Percentiles rank a stretch among this genome's conserved stretches.
Conservation (phyloP, 345 rosid genomes). For the Gossypium rotundifolium region DNA sequence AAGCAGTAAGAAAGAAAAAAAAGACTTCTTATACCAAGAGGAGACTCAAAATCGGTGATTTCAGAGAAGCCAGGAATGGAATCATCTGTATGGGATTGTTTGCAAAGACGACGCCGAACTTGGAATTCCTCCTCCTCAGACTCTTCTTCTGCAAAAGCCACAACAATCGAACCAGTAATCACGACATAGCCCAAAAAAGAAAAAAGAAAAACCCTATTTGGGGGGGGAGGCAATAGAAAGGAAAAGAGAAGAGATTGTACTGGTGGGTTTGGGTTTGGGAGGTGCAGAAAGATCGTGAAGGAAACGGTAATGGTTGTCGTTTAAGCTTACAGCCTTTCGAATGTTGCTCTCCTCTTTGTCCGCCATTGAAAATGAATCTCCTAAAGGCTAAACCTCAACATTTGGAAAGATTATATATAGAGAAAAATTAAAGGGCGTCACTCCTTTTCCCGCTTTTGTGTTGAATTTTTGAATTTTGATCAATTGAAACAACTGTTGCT, state of each 20-base stretch:
- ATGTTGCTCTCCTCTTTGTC: constrained; percentile 29
- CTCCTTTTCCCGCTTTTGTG: constrained; percentile 1
- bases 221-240: not conserved
- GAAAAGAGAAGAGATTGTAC: constrained; percentile 13
- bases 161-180: not conserved
- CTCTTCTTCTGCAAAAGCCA: constrained; percentile 25
- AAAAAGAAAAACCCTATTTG: not conserved
- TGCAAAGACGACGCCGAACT: constrained; percentile 35
- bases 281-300: constrained; percentile 71
- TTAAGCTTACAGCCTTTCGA: constrained; percentile 66
- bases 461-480: not conserved
- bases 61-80: constrained; percentile 29
- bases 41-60: constrained; percentile 56
- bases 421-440: not conserved
- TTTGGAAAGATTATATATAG: not conserved
- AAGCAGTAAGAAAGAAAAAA: not conserved
- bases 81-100: constrained; percentile 20
- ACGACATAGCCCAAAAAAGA: not conserved
- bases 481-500: no score
- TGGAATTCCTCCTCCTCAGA: constrained; percentile 21
- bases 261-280: constrained; percentile 27
- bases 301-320: constrained; percentile 75
- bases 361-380: constrained; percentile 31
- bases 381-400: not conserved
- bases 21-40: constrained; percentile 16